Conservation (phyloP, 208 protist genomes). For the Novymonas esmeraldas region DNA sequence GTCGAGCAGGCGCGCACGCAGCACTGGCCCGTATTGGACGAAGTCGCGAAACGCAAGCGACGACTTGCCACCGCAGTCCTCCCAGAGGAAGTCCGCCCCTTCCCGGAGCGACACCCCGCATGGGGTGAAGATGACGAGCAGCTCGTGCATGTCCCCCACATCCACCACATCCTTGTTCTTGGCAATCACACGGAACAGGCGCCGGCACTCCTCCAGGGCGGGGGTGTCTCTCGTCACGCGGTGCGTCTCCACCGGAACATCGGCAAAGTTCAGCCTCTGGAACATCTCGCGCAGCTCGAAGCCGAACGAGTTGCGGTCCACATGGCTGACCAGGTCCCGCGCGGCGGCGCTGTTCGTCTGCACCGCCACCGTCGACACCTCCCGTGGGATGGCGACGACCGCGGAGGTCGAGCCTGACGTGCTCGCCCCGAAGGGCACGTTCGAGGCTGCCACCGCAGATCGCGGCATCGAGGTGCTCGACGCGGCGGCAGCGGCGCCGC, state of each 20-base stretch:
- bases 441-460: not conserved
- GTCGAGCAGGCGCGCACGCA: slow-evolving; percentile 56
- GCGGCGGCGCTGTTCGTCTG: not conserved
- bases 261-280: slow-evolving; percentile 19
- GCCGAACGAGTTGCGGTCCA: slow-evolving; percentile 22
- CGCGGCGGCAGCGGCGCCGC: too few relatives aligned
- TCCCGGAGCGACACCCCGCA: slow-evolving; percentile 55
- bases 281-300: slow-evolving; percentile 20
- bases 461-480: not conserved
- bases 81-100: slow-evolving; percentile 69
- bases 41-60: slow-evolving; percentile 59
- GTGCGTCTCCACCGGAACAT: slow-evolving; percentile 10
- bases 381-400: not conserved
- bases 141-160: slow-evolving; percentile 56
- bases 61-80: slow-evolving; percentile 64
- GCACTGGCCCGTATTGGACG: slow-evolving; percentile 43
- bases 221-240: slow-evolving; percentile 5
- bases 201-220: slow-evolving; percentile 20
- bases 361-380: not conserved
- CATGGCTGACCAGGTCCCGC: slow-evolving; percentile 29
- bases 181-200: slow-evolving; percentile 51
- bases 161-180: slow-evolving; percentile 45
- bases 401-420: not conserved
- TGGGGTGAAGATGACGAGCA: slow-evolving; percentile 67
- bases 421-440: not conserved